phyloP scores from a whole-genome alignment of 352 stramenopile species.

The Pythium brachiatum region DNA sequence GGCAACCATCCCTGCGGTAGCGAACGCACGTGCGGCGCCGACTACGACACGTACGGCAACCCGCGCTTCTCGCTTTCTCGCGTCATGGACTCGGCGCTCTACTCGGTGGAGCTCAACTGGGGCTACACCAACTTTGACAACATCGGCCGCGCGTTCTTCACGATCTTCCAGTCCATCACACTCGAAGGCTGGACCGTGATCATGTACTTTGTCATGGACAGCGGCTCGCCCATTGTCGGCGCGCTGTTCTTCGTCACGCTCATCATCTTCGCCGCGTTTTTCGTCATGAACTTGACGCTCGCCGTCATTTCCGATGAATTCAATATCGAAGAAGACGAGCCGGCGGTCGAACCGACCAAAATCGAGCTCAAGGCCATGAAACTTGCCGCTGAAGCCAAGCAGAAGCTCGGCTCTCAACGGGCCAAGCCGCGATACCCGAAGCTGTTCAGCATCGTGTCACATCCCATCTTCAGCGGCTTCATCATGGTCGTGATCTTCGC shows the following conservation, averaged over 20 bases:
- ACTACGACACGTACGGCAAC: slow-evolving; percentile 74
- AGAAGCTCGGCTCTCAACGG: slow-evolving; percentile 32
- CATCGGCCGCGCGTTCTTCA: slow-evolving; percentile 86
- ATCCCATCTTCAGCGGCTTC: slow-evolving; percentile 50
- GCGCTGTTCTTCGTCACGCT: slow-evolving; percentile 88
- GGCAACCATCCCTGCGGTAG: slow-evolving; percentile 53
- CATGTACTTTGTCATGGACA: slow-evolving; percentile 89
- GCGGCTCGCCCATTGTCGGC: slow-evolving; percentile 51
- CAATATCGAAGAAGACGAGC: slow-evolving; percentile 56
- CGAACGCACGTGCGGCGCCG: slow-evolving; percentile 49
- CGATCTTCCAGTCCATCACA: slow-evolving; percentile 93
- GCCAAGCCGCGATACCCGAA: slow-evolving; percentile 25
- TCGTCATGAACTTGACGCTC: slow-evolving; percentile 92
- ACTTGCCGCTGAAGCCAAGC: slow-evolving; percentile 29
- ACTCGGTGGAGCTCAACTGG: slow-evolving; percentile 68
- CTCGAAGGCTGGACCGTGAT: slow-evolving; percentile 92
- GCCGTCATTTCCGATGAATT: slow-evolving; percentile 92
- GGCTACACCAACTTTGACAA: slow-evolving; percentile 95
- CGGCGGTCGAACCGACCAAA: slow-evolving; percentile 13
- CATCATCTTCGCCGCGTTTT: slow-evolving; percentile 91
- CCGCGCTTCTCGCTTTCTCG: slow-evolving; percentile 45
- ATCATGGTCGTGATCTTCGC: slow-evolving; percentile 78
- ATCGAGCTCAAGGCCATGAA: slow-evolving; percentile 40
- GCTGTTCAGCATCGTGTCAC: slow-evolving; percentile 59
- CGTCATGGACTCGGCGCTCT: slow-evolving; percentile 56